Base-by-base conservation (phyloP, 805 yeast genomes). In the Spathaspora gorwiae region DNA sequence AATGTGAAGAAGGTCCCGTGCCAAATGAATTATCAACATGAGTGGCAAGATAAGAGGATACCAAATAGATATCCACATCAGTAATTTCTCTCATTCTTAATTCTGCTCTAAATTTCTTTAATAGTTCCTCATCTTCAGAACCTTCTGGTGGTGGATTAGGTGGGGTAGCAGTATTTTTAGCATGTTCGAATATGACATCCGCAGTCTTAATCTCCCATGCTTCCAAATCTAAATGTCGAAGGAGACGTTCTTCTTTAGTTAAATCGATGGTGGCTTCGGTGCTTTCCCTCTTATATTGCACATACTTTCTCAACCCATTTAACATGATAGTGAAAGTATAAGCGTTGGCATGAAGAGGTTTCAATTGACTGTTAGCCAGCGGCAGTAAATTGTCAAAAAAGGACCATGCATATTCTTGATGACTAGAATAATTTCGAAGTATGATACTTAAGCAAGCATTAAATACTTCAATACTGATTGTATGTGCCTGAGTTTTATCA, bases 241-340 rank as follows among this genome's bases (percentile, higher is more conserved):
- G 15, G 1, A 59, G 47, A 47, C 66, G 64, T 6, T 52, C 56
- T 14, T 50, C 45, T 1, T 49, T 27, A 11, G 56, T 33, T 19
- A 64, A 47, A 7, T 39, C 45, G 3, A 50, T 40, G 42, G 54
- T 52, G 6, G 44, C 42, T 3, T 37, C 41, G 8, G 64, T 44
- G 12, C 15, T 30, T 3, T 53, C 51, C 12, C 58, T 55, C n/a
- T 55, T 39, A 30, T 38, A 37, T 7, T 46, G 26, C n/a, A 54
- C 46, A 40, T 49, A 54, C 31, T 52, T 53, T 38, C 59, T 62
- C 26, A 63, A 40, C 1, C 76, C 76, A 40, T 64, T 58, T 19
- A 71, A 52, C 45, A 71, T 60, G 15, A 67, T 68, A 5, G 74
- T 65, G 37, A 68, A 71, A 1, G 75, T 65, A 36, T 64, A 68